Percentiles rank a stretch among this genome's conserved stretches.
phyloP scores from a whole-genome alignment of 768 basidiomycete genomes.

The Amanita thiersii region DNA sequence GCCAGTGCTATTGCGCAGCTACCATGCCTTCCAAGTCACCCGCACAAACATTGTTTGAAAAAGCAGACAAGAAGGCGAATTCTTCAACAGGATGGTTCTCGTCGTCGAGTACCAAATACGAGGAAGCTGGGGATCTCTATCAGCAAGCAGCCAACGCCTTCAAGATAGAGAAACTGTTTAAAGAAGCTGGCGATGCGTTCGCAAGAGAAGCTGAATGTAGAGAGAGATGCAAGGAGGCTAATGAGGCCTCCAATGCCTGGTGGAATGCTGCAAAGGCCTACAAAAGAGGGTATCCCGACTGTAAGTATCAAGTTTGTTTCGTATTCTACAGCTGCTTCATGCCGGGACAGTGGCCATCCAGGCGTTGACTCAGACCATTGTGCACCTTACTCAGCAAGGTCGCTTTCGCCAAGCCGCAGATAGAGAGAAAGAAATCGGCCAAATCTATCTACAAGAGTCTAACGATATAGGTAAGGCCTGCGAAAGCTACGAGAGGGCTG shows the following conservation, averaged over 20 bases:
- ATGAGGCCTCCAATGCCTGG: constrained; percentile 97
- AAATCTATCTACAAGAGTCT: constrained; percentile 81
- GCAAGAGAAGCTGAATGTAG: constrained; percentile 92
- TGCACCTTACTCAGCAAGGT: constrained; percentile 73
- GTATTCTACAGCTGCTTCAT: constrained; percentile 2
- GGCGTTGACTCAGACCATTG: constrained; percentile 78
- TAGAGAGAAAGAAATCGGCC: constrained; percentile 94
- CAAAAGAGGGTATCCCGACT: constrained; percentile 79
- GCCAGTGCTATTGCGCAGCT: constrained; percentile 12
- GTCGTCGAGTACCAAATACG: constrained; percentile 74
- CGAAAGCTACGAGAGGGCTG: constrained; percentile 86
- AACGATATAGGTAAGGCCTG: constrained; percentile 79
- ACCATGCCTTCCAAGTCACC: constrained; percentile 71
- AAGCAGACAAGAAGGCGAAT: constrained; percentile 88
- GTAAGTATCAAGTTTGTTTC: constrained; percentile 38
- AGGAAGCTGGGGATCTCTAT: constrained; percentile 94
- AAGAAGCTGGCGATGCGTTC: constrained; percentile 88
- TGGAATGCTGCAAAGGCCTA: constrained; percentile 98
- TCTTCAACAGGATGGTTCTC: constrained; percentile 87
- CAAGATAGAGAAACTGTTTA: constrained; percentile 88
- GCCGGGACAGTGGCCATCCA: constrained; percentile 71
- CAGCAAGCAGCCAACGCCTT: constrained; percentile 91
- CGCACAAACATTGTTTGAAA: constrained; percentile 69
- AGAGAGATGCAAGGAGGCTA: constrained; percentile 76
- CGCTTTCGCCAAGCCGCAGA: constrained; percentile 97